Evolutionary conservation across 352 stramenopile genomes (phyloP).

Genomic region (Globisporangium splendens): DNA sequence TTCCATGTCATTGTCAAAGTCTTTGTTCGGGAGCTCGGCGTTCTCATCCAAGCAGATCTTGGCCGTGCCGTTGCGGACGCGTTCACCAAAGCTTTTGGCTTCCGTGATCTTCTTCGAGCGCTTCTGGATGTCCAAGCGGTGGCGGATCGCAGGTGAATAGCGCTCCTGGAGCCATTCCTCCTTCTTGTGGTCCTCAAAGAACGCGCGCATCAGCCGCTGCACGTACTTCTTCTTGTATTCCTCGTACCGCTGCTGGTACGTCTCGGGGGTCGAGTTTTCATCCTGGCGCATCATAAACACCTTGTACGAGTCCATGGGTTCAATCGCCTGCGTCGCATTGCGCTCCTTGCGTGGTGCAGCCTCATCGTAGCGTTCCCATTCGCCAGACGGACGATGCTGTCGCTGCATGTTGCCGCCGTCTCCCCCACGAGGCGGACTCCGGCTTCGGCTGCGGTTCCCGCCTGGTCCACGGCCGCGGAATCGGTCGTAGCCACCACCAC

Average conservation of each 20-base stretch:
- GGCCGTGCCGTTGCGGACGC: conserved; percentile 41
- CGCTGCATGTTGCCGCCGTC: conserved; percentile 5
- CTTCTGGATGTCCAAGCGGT: conserved; percentile 65
- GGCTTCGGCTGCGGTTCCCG: conserved; percentile 29
- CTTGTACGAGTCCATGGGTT: conserved; percentile 83
- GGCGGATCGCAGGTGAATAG: conserved; percentile 74
- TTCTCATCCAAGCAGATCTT: conserved; percentile 70
- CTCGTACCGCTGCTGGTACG: conserved; percentile 84
- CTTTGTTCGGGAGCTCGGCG: conserved; percentile 31
- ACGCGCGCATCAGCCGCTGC: conserved; percentile 72
- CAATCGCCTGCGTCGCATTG: conserved; percentile 37
- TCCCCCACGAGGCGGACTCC: conserved; percentile 24
- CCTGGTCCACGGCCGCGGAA: conserved; percentile 17
- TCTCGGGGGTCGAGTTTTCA: conserved; percentile 74
- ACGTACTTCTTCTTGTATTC: conserved; percentile 89
- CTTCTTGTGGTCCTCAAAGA: conserved; percentile 82
- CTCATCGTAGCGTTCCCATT: conserved; percentile 19
- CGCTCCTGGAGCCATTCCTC: conserved; percentile 86
- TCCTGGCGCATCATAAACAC: conserved; percentile 88
- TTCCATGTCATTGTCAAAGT: conserved; percentile 79
- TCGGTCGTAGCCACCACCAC: conserved; percentile 19
- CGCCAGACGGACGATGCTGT: conserved; percentile 11
- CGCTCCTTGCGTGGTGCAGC: conserved; percentile 21
- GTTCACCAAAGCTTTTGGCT: conserved; percentile 73
- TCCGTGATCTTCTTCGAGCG: conserved; percentile 63